A percentile compares a stretch with the other conserved stretches of the same genome.
These are phyloP conservation scores for Cantharellus cinnabarinus DNA, from an alignment of 768 basidiomycete genomes.

Conservation along the genomic window DNA sequence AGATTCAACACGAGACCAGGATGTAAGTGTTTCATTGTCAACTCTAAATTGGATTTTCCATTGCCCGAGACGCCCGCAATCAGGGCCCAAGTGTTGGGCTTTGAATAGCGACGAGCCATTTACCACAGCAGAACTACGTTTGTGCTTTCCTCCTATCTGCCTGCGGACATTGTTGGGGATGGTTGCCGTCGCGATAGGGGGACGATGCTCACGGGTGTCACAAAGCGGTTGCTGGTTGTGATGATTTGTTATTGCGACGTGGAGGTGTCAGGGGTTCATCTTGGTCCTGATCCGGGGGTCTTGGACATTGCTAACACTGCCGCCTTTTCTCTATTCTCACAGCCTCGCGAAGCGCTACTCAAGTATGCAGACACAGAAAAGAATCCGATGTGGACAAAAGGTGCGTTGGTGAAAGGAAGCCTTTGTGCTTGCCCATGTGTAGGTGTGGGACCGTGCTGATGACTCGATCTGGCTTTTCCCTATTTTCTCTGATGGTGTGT, in stretches of 20 bases:
- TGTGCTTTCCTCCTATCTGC: too few species aligned
- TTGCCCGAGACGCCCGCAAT: too few species aligned
- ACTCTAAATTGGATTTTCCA: too few species aligned
- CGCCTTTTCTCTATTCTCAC: not conserved
- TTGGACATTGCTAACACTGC: not conserved
- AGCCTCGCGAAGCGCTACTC: constrained; percentile 84
- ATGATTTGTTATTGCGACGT: not conserved
- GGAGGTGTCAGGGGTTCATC: not conserved
- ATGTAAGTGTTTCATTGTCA: constrained; percentile 41
- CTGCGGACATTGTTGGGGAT: too few species aligned
- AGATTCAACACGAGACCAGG: constrained; percentile 78
- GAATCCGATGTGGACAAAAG: constrained; percentile 70
- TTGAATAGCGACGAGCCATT: too few species aligned
- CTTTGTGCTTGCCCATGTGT: too few species aligned
- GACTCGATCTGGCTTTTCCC: not conserved
- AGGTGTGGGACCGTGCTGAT: constrained; percentile 15
- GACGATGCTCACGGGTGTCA: too few species aligned
- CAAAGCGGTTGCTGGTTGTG: constrained; percentile 10
- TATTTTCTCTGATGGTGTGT: too few species aligned
- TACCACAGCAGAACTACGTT: too few species aligned
- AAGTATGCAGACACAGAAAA: constrained; percentile 71
- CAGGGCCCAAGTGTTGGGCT: too few species aligned
- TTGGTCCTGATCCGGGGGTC: not conserved
- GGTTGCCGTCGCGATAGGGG: too few species aligned
- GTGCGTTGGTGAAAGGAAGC: constrained; percentile 26